phyloP scores from a whole-genome alignment of 148 eudicot genomes.

The Selenicereus undatus region DNA sequence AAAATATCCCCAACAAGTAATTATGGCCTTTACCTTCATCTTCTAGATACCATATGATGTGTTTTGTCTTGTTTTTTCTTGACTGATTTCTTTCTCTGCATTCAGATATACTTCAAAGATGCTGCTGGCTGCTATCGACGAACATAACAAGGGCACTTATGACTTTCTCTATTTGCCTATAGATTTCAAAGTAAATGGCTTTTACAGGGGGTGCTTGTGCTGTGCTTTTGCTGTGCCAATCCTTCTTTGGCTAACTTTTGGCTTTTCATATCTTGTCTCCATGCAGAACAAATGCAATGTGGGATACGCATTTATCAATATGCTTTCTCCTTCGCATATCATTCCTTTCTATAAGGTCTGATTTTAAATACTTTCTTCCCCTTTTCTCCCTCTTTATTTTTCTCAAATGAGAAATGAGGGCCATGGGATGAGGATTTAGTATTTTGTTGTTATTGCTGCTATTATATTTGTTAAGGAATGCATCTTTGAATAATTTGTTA shows the following conservation, averaged over 20 bases:
- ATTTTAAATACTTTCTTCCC: background rate
- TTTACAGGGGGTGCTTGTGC: background rate
- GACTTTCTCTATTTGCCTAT: constrained; percentile 94
- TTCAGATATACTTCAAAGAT: constrained; percentile 96
- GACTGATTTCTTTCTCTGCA: constrained; percentile 6
- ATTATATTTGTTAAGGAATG: background rate
- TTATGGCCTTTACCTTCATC: background rate
- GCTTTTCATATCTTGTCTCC: constrained; percentile 13
- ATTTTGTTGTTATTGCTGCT: background rate
- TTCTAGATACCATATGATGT: background rate
- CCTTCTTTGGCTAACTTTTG: constrained; percentile 10
- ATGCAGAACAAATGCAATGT: constrained; percentile 97
- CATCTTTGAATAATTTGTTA: background rate
- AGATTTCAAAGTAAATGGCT: constrained; percentile 70
- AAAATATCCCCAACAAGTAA: constrained; percentile 95
- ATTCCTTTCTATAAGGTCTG: constrained; percentile 75
- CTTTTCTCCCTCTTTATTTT: background rate
- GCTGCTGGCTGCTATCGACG: constrained; percentile 93
- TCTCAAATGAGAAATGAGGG: background rate
- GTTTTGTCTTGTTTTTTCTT: background rate
- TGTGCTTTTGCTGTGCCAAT: background rate
- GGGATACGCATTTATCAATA: constrained; percentile 95
- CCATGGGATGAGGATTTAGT: background rate
- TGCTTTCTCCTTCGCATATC: constrained; percentile 75
- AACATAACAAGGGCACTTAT: constrained; percentile 68